These are phyloP conservation scores for Ceratobasidium sp. DNA, from an alignment of 1,284 basidiomycete genomes.

Conservation along the genomic window DNA sequence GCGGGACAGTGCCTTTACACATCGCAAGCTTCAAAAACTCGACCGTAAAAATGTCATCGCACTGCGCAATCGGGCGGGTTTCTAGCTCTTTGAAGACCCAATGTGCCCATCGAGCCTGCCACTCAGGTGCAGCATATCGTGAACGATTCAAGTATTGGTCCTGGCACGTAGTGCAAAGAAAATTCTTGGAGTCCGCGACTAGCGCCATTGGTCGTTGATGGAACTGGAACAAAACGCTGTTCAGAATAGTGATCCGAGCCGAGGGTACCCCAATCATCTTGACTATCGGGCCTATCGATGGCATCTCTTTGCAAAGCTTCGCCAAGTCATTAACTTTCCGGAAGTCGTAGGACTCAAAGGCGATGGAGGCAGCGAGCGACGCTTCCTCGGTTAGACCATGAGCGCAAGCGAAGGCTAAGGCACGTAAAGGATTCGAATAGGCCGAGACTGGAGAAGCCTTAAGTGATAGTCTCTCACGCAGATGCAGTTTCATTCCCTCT, in stretches of 20 bases:
- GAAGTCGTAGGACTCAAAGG: not conserved
- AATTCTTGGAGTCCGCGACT: not conserved
- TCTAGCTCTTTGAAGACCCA: conserved; percentile 11
- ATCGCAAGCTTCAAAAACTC: conserved; percentile 3
- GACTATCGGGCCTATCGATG: not conserved
- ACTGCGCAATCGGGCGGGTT: not conserved
- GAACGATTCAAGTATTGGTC: not conserved
- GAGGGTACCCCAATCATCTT: conserved; percentile 12
- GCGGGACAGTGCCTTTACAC: not conserved
- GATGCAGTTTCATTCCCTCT: not conserved
- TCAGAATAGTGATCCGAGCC: not conserved
- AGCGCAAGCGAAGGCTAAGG: not conserved
- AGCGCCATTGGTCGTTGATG: not conserved
- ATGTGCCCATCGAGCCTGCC: conserved; percentile 23
- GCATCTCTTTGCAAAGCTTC: not conserved
- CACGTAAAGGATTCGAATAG: not conserved
- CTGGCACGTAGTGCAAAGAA: not conserved
- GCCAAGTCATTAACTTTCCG: not conserved
- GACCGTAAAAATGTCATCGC: not conserved
- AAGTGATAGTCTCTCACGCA: not conserved
- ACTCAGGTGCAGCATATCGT: conserved; percentile 9
- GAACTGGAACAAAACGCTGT: conserved; percentile 5
- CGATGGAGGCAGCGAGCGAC: not conserved
- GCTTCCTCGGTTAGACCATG: not conserved
- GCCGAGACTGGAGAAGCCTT: not conserved